These are phyloP conservation scores for Pythium plurisporium DNA, from an alignment of 352 stramenopile genomes.

Conservation along the genomic window DNA sequence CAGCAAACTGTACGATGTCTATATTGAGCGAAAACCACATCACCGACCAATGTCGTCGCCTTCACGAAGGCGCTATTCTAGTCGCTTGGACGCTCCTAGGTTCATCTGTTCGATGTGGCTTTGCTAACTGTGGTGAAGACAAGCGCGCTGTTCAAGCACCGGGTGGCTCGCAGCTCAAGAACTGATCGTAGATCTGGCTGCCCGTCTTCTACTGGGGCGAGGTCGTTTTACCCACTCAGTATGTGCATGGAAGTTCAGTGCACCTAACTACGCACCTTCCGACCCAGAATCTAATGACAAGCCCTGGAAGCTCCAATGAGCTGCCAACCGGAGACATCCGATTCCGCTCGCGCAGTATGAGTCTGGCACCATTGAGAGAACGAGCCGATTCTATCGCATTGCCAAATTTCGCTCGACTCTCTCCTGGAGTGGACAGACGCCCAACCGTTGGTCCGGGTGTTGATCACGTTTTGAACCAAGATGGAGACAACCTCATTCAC, in stretches of 20 bases:
- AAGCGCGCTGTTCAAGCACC: no score
- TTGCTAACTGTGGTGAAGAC: not conserved
- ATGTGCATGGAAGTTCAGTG: not conserved
- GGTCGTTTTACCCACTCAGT: not conserved
- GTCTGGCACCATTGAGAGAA: not conserved
- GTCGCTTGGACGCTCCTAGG: not conserved
- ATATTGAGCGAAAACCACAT: not conserved
- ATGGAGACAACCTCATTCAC: conserved; percentile 28
- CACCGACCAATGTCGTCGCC: not conserved
- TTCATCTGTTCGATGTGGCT: not conserved
- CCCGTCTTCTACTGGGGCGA: no score
- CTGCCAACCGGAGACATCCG: not conserved
- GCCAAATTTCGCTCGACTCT: not conserved
- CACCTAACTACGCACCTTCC: not conserved
- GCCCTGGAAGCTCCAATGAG: not conserved
- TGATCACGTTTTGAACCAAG: not conserved
- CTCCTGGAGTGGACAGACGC: not conserved
- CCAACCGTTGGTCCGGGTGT: not conserved
- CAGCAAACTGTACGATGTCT: no score
- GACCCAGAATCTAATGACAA: not conserved
- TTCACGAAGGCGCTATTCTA: not conserved
- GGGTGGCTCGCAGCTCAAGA: no score
- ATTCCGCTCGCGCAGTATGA: not conserved
- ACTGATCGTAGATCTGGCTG: no score
- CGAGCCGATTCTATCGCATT: not conserved